Conservation (phyloP, 768 basidiomycete species). For the Tylopilus sp. region DNA sequence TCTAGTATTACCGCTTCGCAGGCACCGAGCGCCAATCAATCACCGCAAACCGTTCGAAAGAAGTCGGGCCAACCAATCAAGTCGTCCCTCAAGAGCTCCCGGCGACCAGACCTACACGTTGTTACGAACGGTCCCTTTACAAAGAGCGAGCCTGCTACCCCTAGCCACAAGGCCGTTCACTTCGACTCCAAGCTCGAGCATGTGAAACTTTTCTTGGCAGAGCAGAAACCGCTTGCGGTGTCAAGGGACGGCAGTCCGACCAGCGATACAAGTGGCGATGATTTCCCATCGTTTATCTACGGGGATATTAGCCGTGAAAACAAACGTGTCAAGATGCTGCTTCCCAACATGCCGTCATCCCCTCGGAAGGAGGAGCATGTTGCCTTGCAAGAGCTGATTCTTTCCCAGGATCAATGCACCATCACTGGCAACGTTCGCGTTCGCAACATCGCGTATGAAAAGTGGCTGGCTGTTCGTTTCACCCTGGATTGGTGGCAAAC, state of each 20-base stretch:
- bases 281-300: constrained; percentile 69
- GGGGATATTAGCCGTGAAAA: constrained; percentile 37
- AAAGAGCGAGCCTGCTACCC: constrained; percentile 81
- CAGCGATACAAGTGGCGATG: constrained; percentile 78
- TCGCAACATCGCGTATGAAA: constrained; percentile 83
- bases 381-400: constrained; percentile 50
- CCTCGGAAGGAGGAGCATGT: constrained; percentile 42
- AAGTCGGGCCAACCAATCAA: constrained; percentile 94
- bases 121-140: constrained; percentile 45
- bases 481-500: constrained; percentile 97
- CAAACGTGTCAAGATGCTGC: constrained; percentile 52
- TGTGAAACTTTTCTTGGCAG: constrained; percentile 90
- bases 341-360: constrained; percentile 63
- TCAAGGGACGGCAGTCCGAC: constrained; percentile 88
- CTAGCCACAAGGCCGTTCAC: constrained; percentile 83
- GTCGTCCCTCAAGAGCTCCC: constrained; percentile 78
- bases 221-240: constrained; percentile 93
- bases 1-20: constrained; percentile 5
- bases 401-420: constrained; percentile 48
- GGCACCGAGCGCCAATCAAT: not conserved
- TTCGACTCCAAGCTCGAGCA: constrained; percentile 92
- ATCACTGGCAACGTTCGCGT: constrained; percentile 77
- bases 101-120: constrained; percentile 52
- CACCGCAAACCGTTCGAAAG: constrained; percentile 61
- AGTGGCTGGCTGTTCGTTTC: constrained; percentile 85